Base-by-base conservation (phyloP, 2,329 filamentous ascomycete species). In the Aspergillus sojae region DNA sequence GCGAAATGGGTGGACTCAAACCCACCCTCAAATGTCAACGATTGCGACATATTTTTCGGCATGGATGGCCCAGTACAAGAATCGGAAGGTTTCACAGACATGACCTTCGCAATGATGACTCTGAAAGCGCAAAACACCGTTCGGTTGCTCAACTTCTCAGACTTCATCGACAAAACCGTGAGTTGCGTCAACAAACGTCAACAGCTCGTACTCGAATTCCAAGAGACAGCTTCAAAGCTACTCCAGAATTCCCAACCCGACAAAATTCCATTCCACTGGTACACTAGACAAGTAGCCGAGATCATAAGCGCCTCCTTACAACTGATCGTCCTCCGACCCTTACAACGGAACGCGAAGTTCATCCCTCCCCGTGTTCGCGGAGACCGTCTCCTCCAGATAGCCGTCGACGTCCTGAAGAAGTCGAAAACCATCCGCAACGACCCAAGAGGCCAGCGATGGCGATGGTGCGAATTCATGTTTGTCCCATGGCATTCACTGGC, bases 401-500 rank as follows among this genome's bases (percentile, higher is more conserved):
- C 74, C 3, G 70, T 69, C 2, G 66, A 71, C 39, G 68, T 74
- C 19, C 65, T 76, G 9, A 58, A 67, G 19, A 65, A 58, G n/a
- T 46, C 67, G 2, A 64, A 71, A 9, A 62, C 69, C 34, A 56
- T 67, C n/a, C 65, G 66, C 45, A 62, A 41, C 26, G 68, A 76
- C 48, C 71, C 69, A 9, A 65, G 65, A 5, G 64, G 63, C 19
- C 26, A 55, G 9, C 57, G 65, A 4, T 77, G 72, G 72, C 62
- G 57, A n/a, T 76, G 74, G 74, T 69, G 71, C 30, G 67, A 66
- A 3, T 66, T 65, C 5, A 56, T 74, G 26, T 77, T 73, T 67
- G 70, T 73, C 26, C 75, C 74, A 0, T 77, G 75, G 75, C 75
- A 76, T 46, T 71, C 67, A 2, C 67, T 77, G 5, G 72, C 73